These are phyloP conservation scores for Colletotrichum orbiculare DNA, from an alignment of 2,329 filamentous ascomycete species.

Conservation along the genomic window DNA sequence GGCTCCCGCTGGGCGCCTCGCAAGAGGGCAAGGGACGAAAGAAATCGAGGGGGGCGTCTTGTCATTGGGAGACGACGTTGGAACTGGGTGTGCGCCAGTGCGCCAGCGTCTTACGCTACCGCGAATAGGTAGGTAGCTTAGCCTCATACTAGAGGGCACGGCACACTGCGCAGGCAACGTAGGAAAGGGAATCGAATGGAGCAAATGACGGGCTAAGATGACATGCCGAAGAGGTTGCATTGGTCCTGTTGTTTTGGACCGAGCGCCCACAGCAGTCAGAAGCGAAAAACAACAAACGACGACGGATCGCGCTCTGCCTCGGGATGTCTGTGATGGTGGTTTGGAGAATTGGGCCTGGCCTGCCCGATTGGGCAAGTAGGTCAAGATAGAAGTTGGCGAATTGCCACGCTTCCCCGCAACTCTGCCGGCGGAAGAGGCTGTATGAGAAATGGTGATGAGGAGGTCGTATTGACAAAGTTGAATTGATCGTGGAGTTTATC, in stretches of 20 bases:
- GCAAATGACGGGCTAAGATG: too few species aligned
- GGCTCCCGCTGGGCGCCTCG: not conserved
- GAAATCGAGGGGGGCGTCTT: slow-evolving; percentile 1
- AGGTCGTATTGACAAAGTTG: not conserved
- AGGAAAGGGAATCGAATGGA: too few species aligned
- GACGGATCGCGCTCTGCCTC: slow-evolving; percentile 6
- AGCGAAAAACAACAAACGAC: too few species aligned
- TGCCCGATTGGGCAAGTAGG: slow-evolving; percentile 15
- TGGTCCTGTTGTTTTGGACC: too few species aligned
- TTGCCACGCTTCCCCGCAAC: slow-evolving; percentile 22
- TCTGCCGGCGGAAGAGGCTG: slow-evolving; percentile 10
- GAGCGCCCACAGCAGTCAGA: too few species aligned
- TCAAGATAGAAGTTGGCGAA: slow-evolving; percentile 5
- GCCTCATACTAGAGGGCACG: too few species aligned
- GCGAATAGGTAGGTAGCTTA: too few species aligned
- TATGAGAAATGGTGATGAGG: slow-evolving; percentile 1
- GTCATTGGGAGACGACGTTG: slow-evolving; percentile 11
- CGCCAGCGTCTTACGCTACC: too few species aligned
- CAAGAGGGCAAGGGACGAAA: not conserved
- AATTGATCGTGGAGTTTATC: slow-evolving; percentile 1
- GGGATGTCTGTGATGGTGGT: not conserved
- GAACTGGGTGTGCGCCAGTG: not conserved
- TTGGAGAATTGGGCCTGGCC: slow-evolving; percentile 2
- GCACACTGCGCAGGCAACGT: too few species aligned
- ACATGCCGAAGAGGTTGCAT: too few species aligned